Conservation (phyloP, 2,329 filamentous ascomycete genomes). For the Botrytis cinerea region DNA sequence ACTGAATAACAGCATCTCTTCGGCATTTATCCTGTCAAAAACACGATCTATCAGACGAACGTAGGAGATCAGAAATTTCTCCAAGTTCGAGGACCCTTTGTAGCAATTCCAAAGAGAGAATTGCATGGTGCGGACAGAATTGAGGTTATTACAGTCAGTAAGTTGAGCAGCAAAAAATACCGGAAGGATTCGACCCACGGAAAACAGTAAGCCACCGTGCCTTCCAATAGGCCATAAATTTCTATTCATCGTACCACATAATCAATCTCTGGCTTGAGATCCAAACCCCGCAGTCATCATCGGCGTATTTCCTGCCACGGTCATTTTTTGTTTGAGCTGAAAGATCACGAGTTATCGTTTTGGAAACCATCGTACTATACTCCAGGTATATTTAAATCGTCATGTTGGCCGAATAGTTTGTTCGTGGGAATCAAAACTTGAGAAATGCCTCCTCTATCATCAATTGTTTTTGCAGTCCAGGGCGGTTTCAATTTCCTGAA, state of each 20-base stretch:
- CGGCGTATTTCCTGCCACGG: not conserved
- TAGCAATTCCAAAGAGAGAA: not conserved
- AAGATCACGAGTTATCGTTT: not conserved
- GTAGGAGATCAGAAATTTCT: not conserved
- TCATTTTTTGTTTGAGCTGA: not conserved
- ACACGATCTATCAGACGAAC: too few relatives aligned
- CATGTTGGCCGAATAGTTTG: not conserved
- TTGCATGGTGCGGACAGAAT: not conserved
- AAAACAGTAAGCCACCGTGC: not conserved
- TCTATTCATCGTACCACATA: not conserved
- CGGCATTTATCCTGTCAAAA: not conserved
- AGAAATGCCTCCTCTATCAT: slow-evolving; percentile 12
- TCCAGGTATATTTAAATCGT: not conserved
- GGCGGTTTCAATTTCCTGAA: slow-evolving; percentile 13
- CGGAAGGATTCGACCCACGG: not conserved
- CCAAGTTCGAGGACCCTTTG: not conserved
- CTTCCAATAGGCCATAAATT: not conserved
- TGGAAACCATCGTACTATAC: not conserved
- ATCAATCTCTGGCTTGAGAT: not conserved
- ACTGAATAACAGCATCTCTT: not conserved
- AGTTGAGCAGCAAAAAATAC: not conserved
- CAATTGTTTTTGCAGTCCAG: slow-evolving; percentile 1
- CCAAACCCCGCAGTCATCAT: not conserved
- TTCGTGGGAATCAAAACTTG: not conserved
- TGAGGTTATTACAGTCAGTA: not conserved